A percentile compares a stretch with the other conserved stretches of the same genome.
These are phyloP conservation scores for Jackrogersella minutella DNA, from an alignment of 495 filamentous ascomycete species.

Conservation along the genomic window DNA sequence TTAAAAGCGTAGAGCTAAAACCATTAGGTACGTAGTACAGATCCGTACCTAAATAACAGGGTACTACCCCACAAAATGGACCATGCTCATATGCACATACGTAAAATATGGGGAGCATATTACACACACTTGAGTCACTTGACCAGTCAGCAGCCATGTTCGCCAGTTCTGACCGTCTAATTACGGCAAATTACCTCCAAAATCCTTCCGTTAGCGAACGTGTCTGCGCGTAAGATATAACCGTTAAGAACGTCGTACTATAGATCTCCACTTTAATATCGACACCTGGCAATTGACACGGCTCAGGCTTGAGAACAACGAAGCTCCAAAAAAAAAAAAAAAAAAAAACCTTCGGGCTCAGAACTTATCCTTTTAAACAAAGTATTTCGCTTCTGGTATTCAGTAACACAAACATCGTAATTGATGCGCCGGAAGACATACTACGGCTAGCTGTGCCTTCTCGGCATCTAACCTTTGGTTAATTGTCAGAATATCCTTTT, in stretches of 20 bases:
- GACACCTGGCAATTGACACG: conserved; percentile 38
- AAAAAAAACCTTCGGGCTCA: conserved; percentile 11
- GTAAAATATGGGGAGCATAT: too few relatives aligned
- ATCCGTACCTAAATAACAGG: too few relatives aligned
- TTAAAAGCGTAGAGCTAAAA: too few relatives aligned
- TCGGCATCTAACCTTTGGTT: conserved; percentile 25
- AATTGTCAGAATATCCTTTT: conserved; percentile 10
- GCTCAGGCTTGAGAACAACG: neutral
- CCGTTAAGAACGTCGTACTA: neutral
- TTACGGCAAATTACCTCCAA: too few relatives aligned
- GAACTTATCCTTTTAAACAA: conserved; percentile 4
- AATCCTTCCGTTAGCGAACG: too few relatives aligned
- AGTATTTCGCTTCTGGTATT: neutral
- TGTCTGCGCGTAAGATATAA: too few relatives aligned
- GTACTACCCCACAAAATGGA: too few relatives aligned
- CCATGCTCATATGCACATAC: too few relatives aligned
- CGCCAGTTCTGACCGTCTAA: too few relatives aligned
- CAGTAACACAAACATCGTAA: conserved; percentile 21
- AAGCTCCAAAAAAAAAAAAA: conserved; percentile 8
- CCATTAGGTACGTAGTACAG: too few relatives aligned
- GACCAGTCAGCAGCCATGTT: too few relatives aligned
- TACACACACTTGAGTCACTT: too few relatives aligned
- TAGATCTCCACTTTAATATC: conserved; percentile 12
- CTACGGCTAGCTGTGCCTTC: conserved; percentile 25
- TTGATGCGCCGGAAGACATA: conserved; percentile 22